Conservation (phyloP, 108 stramenopile genomes). For the Cylindrotheca fusiformis region DNA sequence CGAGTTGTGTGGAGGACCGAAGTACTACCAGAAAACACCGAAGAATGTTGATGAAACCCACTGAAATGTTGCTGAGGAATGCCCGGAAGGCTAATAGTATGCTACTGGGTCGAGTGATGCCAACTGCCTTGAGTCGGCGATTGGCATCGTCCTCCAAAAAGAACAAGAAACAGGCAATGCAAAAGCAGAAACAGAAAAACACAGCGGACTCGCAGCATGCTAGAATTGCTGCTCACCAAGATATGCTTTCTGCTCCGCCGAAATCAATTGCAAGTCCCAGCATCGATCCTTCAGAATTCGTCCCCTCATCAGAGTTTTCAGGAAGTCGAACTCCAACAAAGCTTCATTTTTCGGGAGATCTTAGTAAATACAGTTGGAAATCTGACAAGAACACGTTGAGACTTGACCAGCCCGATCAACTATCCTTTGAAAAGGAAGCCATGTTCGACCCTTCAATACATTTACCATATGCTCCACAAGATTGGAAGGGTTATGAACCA, state of each 20-base stretch:
- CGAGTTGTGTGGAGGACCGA: no score
- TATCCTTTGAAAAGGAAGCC: constrained; percentile 23
- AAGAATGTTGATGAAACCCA: no score
- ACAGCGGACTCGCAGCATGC: constrained; percentile 1
- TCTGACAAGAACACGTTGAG: constrained; percentile 3
- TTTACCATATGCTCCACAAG: constrained; percentile 33
- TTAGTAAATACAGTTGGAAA: background rate
- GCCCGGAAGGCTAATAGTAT: no score
- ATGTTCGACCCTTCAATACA: constrained; percentile 38
- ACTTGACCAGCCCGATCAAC: background rate
- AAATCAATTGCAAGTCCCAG: background rate
- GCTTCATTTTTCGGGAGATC: background rate
- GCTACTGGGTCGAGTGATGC: no score
- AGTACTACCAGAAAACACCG: no score
- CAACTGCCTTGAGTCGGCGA: no score
- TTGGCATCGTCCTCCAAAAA: constrained; percentile 1
- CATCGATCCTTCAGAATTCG: constrained; percentile 3
- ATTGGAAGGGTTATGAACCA: constrained; percentile 62
- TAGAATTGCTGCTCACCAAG: background rate
- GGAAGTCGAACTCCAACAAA: background rate
- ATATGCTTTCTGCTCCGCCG: background rate
- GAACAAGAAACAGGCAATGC: constrained; percentile 22
- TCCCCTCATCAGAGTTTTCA: background rate
- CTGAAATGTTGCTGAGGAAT: no score
- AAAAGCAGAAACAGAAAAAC: constrained; percentile 18